Percentiles rank a stretch among this genome's conserved stretches.
These are phyloP conservation scores for Ceratobasidium sp. DNA, from an alignment of 1,284 basidiomycete species.

Conservation along the genomic window DNA sequence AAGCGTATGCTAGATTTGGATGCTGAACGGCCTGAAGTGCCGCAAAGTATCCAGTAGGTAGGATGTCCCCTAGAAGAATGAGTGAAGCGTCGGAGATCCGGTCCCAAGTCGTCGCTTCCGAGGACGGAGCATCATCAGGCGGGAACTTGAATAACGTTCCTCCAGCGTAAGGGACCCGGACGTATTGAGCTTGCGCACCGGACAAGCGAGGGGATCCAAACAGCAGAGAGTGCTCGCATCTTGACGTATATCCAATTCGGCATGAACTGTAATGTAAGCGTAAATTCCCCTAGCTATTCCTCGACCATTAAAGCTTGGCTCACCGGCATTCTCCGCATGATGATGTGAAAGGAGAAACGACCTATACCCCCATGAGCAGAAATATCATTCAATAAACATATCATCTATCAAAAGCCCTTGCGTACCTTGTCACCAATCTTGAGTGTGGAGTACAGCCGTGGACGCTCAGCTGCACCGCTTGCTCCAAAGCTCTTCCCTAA, in stretches of 20 bases:
- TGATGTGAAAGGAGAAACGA: conserved; percentile 86
- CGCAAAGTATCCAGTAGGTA: conserved; percentile 76
- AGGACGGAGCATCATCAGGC: conserved; percentile 53
- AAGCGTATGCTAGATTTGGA: conserved; percentile 64
- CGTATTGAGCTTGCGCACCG: conserved; percentile 88
- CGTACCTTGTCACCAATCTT: conserved; percentile 69
- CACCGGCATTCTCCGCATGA: conserved; percentile 83
- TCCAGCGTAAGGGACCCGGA: conserved; percentile 79
- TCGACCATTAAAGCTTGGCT: conserved; percentile 44
- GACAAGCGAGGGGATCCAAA: conserved; percentile 77
- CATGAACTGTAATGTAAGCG: conserved; percentile 63
- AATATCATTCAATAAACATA: neutral
- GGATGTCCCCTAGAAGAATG: conserved; percentile 79
- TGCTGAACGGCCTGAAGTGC: conserved; percentile 74
- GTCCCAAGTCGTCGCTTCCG: conserved; percentile 49
- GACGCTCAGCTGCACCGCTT: conserved; percentile 52
- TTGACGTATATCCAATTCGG: conserved; percentile 73
- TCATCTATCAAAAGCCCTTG: neutral
- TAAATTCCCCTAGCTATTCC: neutral
- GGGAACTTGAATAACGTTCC: conserved; percentile 76
- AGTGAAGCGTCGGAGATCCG: conserved; percentile 64
- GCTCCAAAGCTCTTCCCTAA: conserved; percentile 68
- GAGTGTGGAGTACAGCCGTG: conserved; percentile 68
- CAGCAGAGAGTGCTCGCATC: conserved; percentile 70
- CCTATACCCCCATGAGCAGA: conserved; percentile 45